These are phyloP conservation scores for Fusarium temperatum DNA, from an alignment of 2,329 filamentous ascomycete species.

Conservation along the genomic window DNA sequence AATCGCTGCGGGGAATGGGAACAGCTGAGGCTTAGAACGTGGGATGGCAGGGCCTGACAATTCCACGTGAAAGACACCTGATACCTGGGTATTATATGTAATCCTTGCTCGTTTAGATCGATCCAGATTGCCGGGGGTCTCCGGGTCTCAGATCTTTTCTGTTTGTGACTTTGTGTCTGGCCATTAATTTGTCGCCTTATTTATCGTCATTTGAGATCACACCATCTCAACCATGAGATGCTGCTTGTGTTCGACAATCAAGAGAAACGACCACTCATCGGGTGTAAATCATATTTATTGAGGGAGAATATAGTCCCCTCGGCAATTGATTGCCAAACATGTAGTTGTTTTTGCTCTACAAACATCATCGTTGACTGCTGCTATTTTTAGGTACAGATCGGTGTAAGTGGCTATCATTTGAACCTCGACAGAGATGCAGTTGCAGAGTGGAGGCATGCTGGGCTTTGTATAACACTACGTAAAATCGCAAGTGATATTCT, in stretches of 20 bases:
- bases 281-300: background rate
- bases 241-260: background rate
- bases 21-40: background rate
- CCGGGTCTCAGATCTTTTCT: background rate
- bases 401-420: background rate
- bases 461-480: background rate
- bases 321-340: no score
- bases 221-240: background rate
- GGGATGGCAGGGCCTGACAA: background rate
- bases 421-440: background rate
- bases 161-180: background rate
- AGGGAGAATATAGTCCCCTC: background rate
- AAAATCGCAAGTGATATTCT: background rate
- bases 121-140: background rate
- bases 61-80: background rate
- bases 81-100: background rate
- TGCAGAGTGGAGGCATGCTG: background rate
- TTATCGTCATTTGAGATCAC: background rate
- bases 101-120: background rate
- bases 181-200: background rate
- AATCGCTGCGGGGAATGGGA: slow-evolving; percentile 22
- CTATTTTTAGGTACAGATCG: background rate
- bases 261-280: accelerated
- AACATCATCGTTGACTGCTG: background rate
- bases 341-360: background rate